These are phyloP conservation scores for Aspergillus saccharolyticus DNA, from an alignment of 495 filamentous ascomycete species.

Conservation along the genomic window DNA sequence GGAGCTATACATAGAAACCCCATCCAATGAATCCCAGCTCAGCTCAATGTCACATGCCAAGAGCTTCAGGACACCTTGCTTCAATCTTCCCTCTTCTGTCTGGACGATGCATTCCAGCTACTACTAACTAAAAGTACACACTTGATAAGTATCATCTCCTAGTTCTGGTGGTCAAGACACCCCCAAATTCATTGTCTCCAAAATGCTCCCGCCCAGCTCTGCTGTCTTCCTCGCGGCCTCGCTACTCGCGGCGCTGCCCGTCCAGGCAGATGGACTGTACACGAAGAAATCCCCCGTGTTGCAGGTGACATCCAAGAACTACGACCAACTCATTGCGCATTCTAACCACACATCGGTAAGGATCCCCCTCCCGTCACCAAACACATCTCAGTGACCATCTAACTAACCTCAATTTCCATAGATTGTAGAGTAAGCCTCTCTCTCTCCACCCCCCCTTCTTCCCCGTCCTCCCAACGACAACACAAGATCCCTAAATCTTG, in stretches of 20 bases:
- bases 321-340: constrained; percentile 77
- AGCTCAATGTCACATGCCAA: constrained; percentile 38
- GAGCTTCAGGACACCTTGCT: constrained; percentile 48
- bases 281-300: constrained; percentile 82
- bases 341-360: constrained; percentile 90
- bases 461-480: constrained; percentile 8
- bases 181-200: no score
- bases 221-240: constrained; percentile 41
- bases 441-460: constrained; percentile 12
- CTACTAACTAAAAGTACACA: neutral
- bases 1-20: neutral
- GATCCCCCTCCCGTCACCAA: neutral
- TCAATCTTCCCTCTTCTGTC: constrained; percentile 15
- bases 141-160: neutral
- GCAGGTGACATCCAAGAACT: constrained; percentile 77
- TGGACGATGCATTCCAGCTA: neutral
- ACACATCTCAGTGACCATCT: neutral
- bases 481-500: constrained; percentile 5
- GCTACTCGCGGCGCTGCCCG: constrained; percentile 55
- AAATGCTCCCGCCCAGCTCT: constrained; percentile 25
- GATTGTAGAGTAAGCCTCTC: constrained; percentile 61
- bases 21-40: neutral
- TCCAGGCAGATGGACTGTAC: constrained; percentile 70
- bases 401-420: constrained; percentile 24
- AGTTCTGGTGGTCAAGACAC: neutral